A percentile compares a stretch with the other conserved stretches of the same genome.
Conservation (phyloP, 352 stramenopile species). For the Phytophthora melonis region DNA sequence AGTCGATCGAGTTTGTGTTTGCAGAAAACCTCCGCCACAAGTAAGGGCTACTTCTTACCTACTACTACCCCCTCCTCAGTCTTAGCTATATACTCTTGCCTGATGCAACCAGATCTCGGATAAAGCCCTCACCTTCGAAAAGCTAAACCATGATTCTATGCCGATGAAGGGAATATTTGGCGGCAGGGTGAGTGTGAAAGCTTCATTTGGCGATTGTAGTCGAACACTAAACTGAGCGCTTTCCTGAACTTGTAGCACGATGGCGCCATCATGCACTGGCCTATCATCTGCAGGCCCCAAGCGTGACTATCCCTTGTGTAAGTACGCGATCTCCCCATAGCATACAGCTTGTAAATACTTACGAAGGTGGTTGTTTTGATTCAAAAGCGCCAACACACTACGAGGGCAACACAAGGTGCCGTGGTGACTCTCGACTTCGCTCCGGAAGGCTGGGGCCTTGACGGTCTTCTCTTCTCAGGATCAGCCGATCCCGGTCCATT, state of each 20-base stretch:
- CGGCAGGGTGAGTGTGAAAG: constrained; percentile 48
- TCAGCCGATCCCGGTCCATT: constrained; percentile 74
- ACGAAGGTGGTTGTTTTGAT: no score
- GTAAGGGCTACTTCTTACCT: constrained; percentile 28
- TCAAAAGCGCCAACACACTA: no score
- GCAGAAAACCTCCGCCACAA: constrained; percentile 32
- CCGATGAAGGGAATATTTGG: constrained; percentile 70
- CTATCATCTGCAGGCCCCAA: constrained; percentile 51
- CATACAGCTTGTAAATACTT: no score
- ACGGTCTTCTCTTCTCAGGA: constrained; percentile 70
- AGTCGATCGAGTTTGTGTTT: constrained; percentile 25
- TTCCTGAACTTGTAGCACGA: constrained; percentile 54
- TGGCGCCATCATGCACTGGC: constrained; percentile 69
- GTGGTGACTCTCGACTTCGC: constrained; percentile 65
- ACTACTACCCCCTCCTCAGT: not conserved
- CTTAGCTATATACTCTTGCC: not conserved
- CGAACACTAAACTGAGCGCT: not conserved
- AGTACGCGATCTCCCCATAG: no score
- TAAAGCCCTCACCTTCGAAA: constrained; percentile 51
- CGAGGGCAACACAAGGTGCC: constrained; percentile 58
- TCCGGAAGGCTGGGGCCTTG: constrained; percentile 44
- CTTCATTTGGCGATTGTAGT: not conserved
- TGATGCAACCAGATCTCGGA: constrained; percentile 41
- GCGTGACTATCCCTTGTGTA: constrained; percentile 53
- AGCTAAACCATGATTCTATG: no score